Base-by-base conservation (phyloP, 192 early-diverging fungal genomes). In the Paraglomus occultum region DNA sequence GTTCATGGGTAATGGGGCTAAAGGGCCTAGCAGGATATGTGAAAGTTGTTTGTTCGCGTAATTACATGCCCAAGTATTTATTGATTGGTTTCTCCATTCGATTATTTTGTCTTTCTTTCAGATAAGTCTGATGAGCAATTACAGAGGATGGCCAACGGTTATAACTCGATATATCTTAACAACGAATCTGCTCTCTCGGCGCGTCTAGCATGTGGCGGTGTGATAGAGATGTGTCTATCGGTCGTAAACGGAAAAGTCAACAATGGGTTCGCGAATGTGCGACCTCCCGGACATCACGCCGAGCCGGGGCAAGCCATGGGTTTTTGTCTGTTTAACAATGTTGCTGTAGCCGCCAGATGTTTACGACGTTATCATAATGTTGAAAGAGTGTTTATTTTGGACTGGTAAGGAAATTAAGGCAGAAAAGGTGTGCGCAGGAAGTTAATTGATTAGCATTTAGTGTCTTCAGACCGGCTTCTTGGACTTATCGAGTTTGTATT, bases 221-320 rank as follows among this genome's bases (percentile, higher is more conserved):
- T 92, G 6, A 79, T 95, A 31, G 81, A 88, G 50, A 71, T 90
- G 7, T 91, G 91, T 67, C 74, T 85, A 23, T 87, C 86, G 15
- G 92, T 98, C 0, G 85, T 83, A 14, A 67, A 40, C 0, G 87
- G 89, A 18, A 64, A 71, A 15, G 81, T 94, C 38, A 62, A 80
- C 11, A 93, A 94, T 67, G 94, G 89, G 0, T 80, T 98, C 67
- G 95, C 95, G 0, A 87, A 96, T 49, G 83, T 98, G 45, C 81
- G 95, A 71, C 95, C 95, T 4, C 95, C 95, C 1, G 95, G 95
- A 11, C 95, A 98, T 79, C 95, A 97, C 76, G 91, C 95, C 0
- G 94, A 94, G 60, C 54, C 73, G 5, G 80, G 87, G 58, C 76
- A 82, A 54, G 77, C 88, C 10, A 94, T 88, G 84, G 95, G 95